Evolutionary conservation across 2,329 filamentous ascomycete species (phyloP).

Genomic region (Epicoccum nigrum): DNA sequence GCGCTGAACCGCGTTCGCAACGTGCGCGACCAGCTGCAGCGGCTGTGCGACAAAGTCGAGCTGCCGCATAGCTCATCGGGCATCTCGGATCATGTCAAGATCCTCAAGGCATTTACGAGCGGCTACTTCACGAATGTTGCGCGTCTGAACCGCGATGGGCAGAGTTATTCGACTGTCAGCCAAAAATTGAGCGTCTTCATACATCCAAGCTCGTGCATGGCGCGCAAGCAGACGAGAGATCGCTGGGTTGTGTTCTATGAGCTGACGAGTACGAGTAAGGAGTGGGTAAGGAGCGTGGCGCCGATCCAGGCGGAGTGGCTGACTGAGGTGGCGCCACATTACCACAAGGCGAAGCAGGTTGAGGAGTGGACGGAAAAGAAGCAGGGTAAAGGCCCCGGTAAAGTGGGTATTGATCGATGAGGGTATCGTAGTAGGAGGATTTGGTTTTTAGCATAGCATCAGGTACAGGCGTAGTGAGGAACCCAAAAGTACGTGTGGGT

Average conservation of each 20-base stretch:
- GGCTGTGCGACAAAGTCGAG: constrained; percentile 92
- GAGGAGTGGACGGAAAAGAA: constrained; percentile 80
- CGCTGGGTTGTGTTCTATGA: constrained; percentile 90
- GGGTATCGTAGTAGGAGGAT: background rate
- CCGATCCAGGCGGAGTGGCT: constrained; percentile 86
- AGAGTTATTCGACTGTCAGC: constrained; percentile 90
- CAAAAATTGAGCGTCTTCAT: constrained; percentile 86
- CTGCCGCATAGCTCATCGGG: constrained; percentile 73
- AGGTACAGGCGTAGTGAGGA: background rate
- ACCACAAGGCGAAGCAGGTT: constrained; percentile 89
- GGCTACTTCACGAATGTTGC: constrained; percentile 97
- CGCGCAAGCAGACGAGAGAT: constrained; percentile 78
- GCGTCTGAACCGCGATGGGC: constrained; percentile 78
- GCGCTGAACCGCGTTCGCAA: constrained; percentile 88
- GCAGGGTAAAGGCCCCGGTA: constrained; percentile 60
- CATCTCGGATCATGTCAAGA: constrained; percentile 73
- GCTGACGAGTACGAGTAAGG: constrained; percentile 80
- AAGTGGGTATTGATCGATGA: constrained; percentile 6
- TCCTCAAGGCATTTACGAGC: constrained; percentile 85
- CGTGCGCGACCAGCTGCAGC: constrained; percentile 88
- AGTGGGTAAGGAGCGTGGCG: constrained; percentile 90
- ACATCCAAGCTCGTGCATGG: constrained; percentile 75
- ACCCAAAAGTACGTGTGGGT: background rate
- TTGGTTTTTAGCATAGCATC: constrained; percentile 11
- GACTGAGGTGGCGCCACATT: constrained; percentile 89